Conservation (phyloP, 768 basidiomycete species). For the Zangia roseola region DNA sequence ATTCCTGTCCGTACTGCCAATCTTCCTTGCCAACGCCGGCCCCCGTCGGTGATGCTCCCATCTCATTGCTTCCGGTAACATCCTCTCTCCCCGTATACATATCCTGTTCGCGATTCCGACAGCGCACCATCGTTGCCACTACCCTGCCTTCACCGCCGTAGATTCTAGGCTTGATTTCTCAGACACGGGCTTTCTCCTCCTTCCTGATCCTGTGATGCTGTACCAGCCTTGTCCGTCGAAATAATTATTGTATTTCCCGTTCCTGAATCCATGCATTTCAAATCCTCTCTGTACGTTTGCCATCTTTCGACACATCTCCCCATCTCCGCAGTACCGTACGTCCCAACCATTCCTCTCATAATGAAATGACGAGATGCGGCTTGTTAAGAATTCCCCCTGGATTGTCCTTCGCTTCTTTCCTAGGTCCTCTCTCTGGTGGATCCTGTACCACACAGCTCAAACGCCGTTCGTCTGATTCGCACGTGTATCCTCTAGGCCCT, state of each 20-base stretch:
- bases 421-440: slow-evolving; percentile 25
- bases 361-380: slow-evolving; percentile 28
- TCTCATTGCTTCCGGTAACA: slow-evolving; percentile 8
- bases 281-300: background rate
- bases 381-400: slow-evolving; percentile 15
- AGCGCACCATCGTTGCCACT: slow-evolving; percentile 10
- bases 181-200: background rate
- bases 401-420: slow-evolving; percentile 27
- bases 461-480: slow-evolving; percentile 24
- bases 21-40: slow-evolving; percentile 14
- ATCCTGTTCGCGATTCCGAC: background rate
- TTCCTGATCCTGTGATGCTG: slow-evolving; percentile 20
- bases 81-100: slow-evolving; percentile 1
- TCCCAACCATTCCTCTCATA: slow-evolving; percentile 6
- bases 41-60: background rate
- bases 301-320: slow-evolving; percentile 10
- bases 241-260: too few relatives aligned
- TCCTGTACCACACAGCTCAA: slow-evolving; percentile 24
- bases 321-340: slow-evolving; percentile 30
- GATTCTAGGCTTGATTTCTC: background rate
- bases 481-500: slow-evolving; percentile 7
- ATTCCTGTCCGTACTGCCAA: slow-evolving; percentile 10
- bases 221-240: slow-evolving; percentile 1
- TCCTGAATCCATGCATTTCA: slow-evolving; percentile 9
- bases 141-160: background rate